These are phyloP conservation scores for Kurtzmaniella quercitrusa DNA, from an alignment of 1,139 yeast species.

Conservation along the genomic window DNA sequence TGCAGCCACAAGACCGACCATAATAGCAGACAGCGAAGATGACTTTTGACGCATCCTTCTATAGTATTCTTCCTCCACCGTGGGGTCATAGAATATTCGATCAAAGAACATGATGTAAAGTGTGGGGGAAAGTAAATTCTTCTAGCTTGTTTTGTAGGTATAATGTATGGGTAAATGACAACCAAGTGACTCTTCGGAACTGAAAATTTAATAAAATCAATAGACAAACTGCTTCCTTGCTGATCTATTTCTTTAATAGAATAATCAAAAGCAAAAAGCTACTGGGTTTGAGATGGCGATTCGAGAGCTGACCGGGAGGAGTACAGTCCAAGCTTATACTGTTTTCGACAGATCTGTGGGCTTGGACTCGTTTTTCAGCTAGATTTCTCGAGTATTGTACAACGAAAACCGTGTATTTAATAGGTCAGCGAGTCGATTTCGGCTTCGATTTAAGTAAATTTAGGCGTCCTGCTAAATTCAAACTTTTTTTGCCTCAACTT, in stretches of 20 bases:
- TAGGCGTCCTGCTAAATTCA: neutral
- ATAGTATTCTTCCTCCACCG: slow-evolving; percentile 37
- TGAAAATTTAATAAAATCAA: too few relatives aligned
- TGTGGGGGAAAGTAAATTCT: too few relatives aligned
- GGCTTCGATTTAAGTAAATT: neutral
- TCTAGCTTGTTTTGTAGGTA: too few relatives aligned
- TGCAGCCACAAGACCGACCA: slow-evolving; percentile 73
- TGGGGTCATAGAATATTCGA: slow-evolving; percentile 29
- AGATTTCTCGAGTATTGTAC: neutral
- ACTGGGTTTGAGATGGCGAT: too few relatives aligned
- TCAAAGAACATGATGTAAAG: neutral
- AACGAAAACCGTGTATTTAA: neutral
- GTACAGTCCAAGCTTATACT: too few relatives aligned
- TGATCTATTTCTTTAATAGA: too few relatives aligned
- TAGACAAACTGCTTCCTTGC: too few relatives aligned
- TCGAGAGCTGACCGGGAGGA: too few relatives aligned
- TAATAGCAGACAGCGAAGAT: slow-evolving; percentile 56
- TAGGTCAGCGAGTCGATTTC: neutral
- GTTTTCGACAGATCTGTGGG: neutral
- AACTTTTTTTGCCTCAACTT: neutral
- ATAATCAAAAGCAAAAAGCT: too few relatives aligned
- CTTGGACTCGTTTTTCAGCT: neutral
- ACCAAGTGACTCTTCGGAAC: too few relatives aligned
- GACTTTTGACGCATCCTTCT: slow-evolving; percentile 43
- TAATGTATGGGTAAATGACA: too few relatives aligned